Evolutionary conservation across 176 grass and related monocot species (phyloP).

Genomic region (Lolium multiflorum): DNA sequence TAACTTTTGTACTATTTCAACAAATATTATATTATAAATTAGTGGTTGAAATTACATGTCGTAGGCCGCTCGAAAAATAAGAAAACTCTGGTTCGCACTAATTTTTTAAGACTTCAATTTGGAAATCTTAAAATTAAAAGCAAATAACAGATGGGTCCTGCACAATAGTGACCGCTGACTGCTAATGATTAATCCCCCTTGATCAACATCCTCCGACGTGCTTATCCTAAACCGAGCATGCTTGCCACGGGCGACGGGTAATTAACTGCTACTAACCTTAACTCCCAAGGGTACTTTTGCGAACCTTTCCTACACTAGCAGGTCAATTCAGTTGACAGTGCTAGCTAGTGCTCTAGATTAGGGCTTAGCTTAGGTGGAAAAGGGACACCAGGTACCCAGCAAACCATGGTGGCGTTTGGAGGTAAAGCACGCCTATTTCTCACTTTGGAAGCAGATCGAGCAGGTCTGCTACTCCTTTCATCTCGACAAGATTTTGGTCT

Average conservation of each 20-base stretch:
- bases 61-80: background rate
- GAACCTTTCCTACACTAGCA: background rate
- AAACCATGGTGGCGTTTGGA: slow-evolving; percentile 31
- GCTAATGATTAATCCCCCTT: background rate
- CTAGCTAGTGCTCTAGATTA: background rate
- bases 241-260: background rate
- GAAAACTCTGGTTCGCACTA: background rate
- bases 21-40: no score
- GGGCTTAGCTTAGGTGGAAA: slow-evolving; percentile 4
- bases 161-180: slow-evolving; percentile 21
- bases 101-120: background rate
- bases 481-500: background rate
- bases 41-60: no score
- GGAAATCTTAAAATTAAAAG: background rate
- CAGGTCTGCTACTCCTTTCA: background rate
- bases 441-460: background rate
- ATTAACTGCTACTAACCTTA: background rate
- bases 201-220: background rate
- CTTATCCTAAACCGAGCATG: background rate
- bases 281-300: background rate
- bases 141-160: background rate
- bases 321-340: background rate
- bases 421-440: background rate
- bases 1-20: no score
- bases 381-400: slow-evolving; percentile 4